phyloP scores from a whole-genome alignment of 495 filamentous ascomycete genomes.

The Ramalina intermedia region DNA sequence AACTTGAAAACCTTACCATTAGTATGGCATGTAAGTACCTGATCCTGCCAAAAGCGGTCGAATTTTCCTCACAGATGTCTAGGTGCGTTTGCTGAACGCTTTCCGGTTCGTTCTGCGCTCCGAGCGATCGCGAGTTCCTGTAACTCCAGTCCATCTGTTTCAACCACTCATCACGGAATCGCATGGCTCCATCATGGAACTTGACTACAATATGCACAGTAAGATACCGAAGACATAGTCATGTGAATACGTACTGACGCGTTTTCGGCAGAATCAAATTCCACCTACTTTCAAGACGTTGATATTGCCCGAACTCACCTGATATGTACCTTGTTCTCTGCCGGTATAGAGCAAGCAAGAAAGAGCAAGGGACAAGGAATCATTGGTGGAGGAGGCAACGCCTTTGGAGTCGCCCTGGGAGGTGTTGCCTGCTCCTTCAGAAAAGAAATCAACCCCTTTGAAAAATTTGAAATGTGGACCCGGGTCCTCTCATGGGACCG shows the following conservation, averaged over 20 bases:
- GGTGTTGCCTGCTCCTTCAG: slow-evolving; percentile 52
- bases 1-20: slow-evolving; percentile 50
- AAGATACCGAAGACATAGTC: neutral
- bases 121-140: slow-evolving; percentile 5
- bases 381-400: slow-evolving; percentile 28
- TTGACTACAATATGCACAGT: slow-evolving; percentile 52
- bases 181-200: slow-evolving; percentile 35
- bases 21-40: slow-evolving; percentile 44
- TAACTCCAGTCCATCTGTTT: slow-evolving; percentile 28
- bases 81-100: slow-evolving; percentile 30
- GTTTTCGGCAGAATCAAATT: slow-evolving; percentile 38
- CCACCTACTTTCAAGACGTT: slow-evolving; percentile 59
- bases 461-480: slow-evolving; percentile 52
- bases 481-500: slow-evolving; percentile 55
- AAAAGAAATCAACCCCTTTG: slow-evolving; percentile 51
- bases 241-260: neutral
- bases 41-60: neutral
- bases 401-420: slow-evolving; percentile 36
- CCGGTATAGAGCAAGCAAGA: slow-evolving; percentile 27
- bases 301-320: slow-evolving; percentile 54
- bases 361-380: slow-evolving; percentile 42
- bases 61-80: slow-evolving; percentile 22
- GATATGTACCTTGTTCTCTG: slow-evolving; percentile 20
- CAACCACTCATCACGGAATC: slow-evolving; percentile 34
- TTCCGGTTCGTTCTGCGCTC: slow-evolving; percentile 15